These are phyloP conservation scores for Inga laurina DNA, from an alignment of 306 rosid genomes.

Conservation along the genomic window DNA sequence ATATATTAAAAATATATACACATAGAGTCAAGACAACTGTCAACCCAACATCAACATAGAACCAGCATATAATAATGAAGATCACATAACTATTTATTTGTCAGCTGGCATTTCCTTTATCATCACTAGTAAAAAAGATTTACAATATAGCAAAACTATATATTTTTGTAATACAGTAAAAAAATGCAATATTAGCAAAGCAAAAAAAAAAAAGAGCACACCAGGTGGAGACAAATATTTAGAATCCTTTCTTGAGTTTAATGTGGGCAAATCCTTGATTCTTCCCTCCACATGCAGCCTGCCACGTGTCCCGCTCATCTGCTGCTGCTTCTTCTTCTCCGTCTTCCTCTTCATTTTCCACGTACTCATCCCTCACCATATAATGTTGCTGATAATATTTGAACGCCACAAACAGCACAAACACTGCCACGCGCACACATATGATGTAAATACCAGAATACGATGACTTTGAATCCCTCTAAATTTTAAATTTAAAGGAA, in stretches of 20 bases:
- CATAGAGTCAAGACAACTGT: not conserved
- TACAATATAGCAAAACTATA: conserved; percentile 25
- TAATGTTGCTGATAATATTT: conserved; percentile 77
- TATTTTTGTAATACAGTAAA: not conserved
- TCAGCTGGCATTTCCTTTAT: conserved; percentile 21
- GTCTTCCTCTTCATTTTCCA: conserved; percentile 48
- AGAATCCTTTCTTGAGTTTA: conserved; percentile 48
- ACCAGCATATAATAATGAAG: not conserved
- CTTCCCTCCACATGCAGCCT: conserved; percentile 26
- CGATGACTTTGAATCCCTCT: too few species aligned
- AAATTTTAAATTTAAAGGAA: too few species aligned
- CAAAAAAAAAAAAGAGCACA: not conserved
- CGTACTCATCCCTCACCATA: conserved; percentile 51
- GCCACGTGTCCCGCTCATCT: conserved; percentile 47
- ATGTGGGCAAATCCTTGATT: conserved; percentile 16
- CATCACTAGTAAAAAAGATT: conserved; percentile 18
- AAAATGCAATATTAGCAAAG: not conserved
- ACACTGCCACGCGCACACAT: conserved; percentile 30
- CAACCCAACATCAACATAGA: not conserved
- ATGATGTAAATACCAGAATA: too few species aligned
- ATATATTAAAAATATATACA: not conserved
- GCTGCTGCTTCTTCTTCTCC: not conserved
- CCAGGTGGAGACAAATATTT: not conserved
- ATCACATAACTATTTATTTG: not conserved
- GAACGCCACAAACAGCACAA: conserved; percentile 71